Base-by-base conservation (phyloP, 2,329 filamentous ascomycete genomes). In the Arthrobotrys entomopaga region DNA sequence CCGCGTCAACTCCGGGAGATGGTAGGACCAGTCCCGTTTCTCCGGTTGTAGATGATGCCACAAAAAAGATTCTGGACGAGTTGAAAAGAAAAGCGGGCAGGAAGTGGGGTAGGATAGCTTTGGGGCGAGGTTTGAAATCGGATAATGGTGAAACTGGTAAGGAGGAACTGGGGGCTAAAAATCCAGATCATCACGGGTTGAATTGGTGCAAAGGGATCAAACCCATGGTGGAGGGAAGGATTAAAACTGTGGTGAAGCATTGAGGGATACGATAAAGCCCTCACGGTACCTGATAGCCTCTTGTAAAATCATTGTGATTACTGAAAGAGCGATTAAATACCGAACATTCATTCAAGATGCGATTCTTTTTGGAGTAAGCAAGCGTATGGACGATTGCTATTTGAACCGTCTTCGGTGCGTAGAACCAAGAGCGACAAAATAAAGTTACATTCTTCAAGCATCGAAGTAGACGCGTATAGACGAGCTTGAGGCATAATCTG, bases 121-220 rank as follows among this genome's bases (percentile, higher is more conserved):
- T 69, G 5, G 65, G 65, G 4, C 61, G 64, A 0, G 88, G 88
- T 0, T 82, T 96, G 19, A 84, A 88, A 70, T 84, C 83, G 59
- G 79, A 87, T 70, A 78, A 79, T 15, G 80, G 83, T 64, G 84
- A 86, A 15, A 85, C 91, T 71, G 84, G 85, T 67, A 84, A 88
- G 58, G 85, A 83, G 0, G 88, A 88, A 73, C 42, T 69, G 42
- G 64, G 70, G 57, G 48, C 58, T 4, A 60, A 49, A 42, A 46
- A 54, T 58, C 16, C 26, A 4, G 61, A 54, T n/a, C 49, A 59
- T 42, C 84, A 84, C 50, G 86, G 88, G 58, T 88, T 90, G 34
- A 86, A 89, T 76, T 96, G 92, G 92, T 94, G 91, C 7, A 87
- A 87, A 75, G 90, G 91, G 1, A 93, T 96, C 80, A 87, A 89